Conservation (phyloP, 2,329 filamentous ascomycete species). For the Penicillium sp. region DNA sequence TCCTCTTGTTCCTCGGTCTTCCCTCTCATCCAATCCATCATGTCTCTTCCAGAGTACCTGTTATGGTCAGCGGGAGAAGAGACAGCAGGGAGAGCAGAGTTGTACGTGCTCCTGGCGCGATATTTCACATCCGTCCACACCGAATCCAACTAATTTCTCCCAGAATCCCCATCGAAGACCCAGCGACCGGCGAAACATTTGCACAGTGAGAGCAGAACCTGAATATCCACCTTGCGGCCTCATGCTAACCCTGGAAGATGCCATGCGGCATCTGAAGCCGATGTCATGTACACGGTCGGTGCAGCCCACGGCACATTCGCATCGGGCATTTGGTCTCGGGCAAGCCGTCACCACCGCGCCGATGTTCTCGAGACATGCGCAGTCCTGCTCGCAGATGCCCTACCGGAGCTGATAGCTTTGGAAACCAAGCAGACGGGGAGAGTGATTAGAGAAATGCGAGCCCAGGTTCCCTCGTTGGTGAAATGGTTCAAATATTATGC, state of each 20-base stretch:
- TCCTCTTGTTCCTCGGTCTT: neutral
- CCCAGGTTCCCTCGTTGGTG: slow-evolving; percentile 61
- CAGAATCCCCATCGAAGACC: slow-evolving; percentile 24
- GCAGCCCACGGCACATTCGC: slow-evolving; percentile 16
- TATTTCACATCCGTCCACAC: too few species aligned
- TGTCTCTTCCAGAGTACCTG: neutral
- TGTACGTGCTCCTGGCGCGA: slow-evolving; percentile 6
- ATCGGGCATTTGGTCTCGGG: slow-evolving; percentile 24
- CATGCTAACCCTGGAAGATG: slow-evolving; percentile 11
- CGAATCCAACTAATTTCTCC: neutral
- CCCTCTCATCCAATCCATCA: neutral
- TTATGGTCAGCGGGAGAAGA: slow-evolving; percentile 25
- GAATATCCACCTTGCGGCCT: fast-evolving
- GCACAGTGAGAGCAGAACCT: slow-evolving; percentile 14
- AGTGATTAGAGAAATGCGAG: slow-evolving; percentile 68
- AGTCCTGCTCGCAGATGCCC: slow-evolving; percentile 11
- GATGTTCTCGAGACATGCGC: slow-evolving; percentile 26
- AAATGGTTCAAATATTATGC: slow-evolving; percentile 73
- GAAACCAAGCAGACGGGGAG: slow-evolving; percentile 71
- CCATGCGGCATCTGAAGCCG: slow-evolving; percentile 19
- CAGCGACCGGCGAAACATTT: slow-evolving; percentile 23
- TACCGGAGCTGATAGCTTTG: slow-evolving; percentile 61
- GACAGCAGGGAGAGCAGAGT: slow-evolving; percentile 11
- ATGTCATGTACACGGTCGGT: slow-evolving; percentile 16
- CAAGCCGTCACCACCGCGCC: slow-evolving; percentile 23